A percentile compares a stretch with the other conserved stretches of the same genome.
These are phyloP conservation scores for Oryza brachyantha DNA, from an alignment of 176 grass and related monocot genomes.

Conservation along the genomic window DNA sequence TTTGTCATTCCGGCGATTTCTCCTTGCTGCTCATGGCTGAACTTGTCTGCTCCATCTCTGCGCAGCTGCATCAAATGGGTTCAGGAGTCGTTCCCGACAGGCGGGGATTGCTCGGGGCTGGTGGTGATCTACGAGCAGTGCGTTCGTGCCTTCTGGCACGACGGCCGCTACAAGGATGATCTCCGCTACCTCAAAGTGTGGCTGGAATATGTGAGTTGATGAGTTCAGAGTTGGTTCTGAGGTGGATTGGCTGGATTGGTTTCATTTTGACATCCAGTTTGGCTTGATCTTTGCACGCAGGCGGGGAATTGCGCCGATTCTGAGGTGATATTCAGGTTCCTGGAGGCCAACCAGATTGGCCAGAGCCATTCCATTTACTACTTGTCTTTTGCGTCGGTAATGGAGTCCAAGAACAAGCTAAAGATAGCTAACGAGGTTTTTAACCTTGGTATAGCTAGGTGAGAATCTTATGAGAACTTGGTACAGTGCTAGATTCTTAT, in stretches of 20 bases:
- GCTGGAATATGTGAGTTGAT: constrained; percentile 84
- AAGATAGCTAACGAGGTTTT: constrained; percentile 81
- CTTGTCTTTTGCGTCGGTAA: constrained; percentile 50
- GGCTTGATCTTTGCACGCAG: constrained; percentile 46
- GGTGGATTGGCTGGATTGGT: background rate
- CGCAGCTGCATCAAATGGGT: constrained; percentile 95
- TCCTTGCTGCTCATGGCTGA: background rate
- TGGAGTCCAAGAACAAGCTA: constrained; percentile 86
- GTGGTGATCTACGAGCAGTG: constrained; percentile 97
- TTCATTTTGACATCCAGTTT: constrained; percentile 5
- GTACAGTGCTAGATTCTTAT: background rate
- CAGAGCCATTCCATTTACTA: constrained; percentile 70
- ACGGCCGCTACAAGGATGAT: constrained; percentile 76
- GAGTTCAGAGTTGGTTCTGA: background rate
- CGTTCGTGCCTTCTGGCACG: constrained; percentile 82
- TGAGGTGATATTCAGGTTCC: constrained; percentile 74
- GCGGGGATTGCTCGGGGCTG: constrained; percentile 83
- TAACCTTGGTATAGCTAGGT: constrained; percentile 85
- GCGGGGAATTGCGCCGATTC: constrained; percentile 73
- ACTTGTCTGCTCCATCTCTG: constrained; percentile 4
- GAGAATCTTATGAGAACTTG: constrained; percentile 19
- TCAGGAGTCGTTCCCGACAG: constrained; percentile 88
- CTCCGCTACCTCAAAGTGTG: constrained; percentile 97
- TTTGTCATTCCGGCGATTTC: background rate
- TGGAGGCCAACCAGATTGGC: constrained; percentile 85